These are phyloP conservation scores for Hypoxylon sp. DNA, from an alignment of 2,329 filamentous ascomycete genomes.

Conservation along the genomic window DNA sequence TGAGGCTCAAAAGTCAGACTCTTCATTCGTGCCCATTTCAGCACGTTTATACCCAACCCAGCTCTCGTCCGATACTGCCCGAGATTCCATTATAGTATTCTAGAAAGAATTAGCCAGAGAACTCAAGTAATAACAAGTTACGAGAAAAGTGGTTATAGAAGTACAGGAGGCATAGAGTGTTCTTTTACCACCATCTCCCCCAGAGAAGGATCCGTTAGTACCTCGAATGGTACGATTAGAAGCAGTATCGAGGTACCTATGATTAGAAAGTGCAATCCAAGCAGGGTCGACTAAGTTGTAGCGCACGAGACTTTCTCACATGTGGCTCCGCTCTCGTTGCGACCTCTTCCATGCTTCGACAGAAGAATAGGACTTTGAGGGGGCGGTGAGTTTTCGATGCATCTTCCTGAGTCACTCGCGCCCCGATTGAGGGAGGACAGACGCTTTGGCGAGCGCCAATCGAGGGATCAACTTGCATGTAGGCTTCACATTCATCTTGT, in stretches of 20 bases:
- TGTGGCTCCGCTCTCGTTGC: constrained; percentile 20
- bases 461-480: constrained; percentile 22
- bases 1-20: constrained; percentile 17
- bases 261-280: constrained; percentile 12
- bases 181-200: constrained; percentile 10
- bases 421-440: constrained; percentile 4
- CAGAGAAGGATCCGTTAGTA: constrained; percentile 4
- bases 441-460: constrained; percentile 13
- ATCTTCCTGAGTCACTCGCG: constrained; percentile 11
- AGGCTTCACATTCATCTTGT: constrained; percentile 2
- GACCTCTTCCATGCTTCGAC: constrained; percentile 9
- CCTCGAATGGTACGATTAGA: constrained; percentile 1
- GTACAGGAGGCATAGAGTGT: constrained; percentile 23
- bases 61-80: no score
- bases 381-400: constrained; percentile 23
- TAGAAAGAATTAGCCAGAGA: constrained; percentile 5
- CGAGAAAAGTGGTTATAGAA: constrained; percentile 7
- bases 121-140: constrained; percentile 1
- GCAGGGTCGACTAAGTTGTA: constrained; percentile 1
- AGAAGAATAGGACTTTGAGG: not conserved
- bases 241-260: not conserved
- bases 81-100: constrained; percentile 6
- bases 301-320: constrained; percentile 25
- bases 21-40: constrained; percentile 16
- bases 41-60: constrained; percentile 1